Conservation (phyloP, 768 basidiomycete species). For the Lepiota venenata region DNA sequence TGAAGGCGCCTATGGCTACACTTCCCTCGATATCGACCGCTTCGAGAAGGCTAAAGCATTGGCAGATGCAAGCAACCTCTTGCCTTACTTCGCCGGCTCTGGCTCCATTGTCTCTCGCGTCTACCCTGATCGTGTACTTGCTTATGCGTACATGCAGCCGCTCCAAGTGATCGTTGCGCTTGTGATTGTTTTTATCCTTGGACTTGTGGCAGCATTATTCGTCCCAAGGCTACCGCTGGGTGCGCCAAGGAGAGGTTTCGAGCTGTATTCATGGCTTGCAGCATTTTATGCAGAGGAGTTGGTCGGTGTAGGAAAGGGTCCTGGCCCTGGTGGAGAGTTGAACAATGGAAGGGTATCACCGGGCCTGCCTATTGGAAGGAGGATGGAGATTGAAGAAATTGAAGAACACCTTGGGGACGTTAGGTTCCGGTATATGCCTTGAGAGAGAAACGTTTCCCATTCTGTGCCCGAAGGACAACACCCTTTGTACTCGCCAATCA, state of each 20-base stretch:
- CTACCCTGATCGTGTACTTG: conserved; percentile 28
- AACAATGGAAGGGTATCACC: not conserved
- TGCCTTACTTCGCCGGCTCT: conserved; percentile 40
- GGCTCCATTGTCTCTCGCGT: conserved; percentile 31
- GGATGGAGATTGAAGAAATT: conserved; percentile 9
- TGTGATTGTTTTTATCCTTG: conserved; percentile 23
- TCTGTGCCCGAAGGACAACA: not conserved
- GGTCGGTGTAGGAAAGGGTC: not conserved
- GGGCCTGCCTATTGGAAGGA: conserved; percentile 7
- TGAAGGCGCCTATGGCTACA: conserved; percentile 34
- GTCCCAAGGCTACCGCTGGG: conserved; percentile 21
- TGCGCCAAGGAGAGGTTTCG: conserved; percentile 22
- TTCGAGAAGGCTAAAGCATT: conserved; percentile 32
- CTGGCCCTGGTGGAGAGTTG: not conserved
- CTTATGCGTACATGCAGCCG: conserved; percentile 23
- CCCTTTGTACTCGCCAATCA: no score
- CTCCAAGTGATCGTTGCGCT: conserved; percentile 23
- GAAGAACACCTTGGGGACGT: conserved; percentile 4
- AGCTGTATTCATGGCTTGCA: conserved; percentile 23
- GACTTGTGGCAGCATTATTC: conserved; percentile 25
- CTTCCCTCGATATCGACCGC: conserved; percentile 26
- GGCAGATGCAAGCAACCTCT: conserved; percentile 36
- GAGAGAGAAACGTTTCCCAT: not conserved
- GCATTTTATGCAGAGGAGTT: conserved; percentile 21
- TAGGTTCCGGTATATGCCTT: conserved; percentile 8